A percentile compares a stretch with the other conserved stretches of the same genome.
phyloP scores from a whole-genome alignment of 163 green algal species.

The Scenedesmus sp. region DNA sequence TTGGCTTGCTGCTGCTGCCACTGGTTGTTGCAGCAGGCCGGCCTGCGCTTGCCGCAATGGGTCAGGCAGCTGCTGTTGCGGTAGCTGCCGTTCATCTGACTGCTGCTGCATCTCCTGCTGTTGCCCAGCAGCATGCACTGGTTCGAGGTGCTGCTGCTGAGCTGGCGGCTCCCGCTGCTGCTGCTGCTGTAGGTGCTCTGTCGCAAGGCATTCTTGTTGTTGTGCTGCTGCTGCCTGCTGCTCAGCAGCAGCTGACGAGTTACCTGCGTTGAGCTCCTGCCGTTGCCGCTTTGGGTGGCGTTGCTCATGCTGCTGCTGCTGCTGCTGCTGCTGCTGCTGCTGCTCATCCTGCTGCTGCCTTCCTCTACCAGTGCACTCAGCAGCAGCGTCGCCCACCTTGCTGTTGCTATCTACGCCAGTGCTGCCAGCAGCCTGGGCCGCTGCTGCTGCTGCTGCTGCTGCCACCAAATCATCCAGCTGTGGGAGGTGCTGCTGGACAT shows the following conservation, averaged over 20 bases:
- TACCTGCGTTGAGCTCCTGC: not conserved
- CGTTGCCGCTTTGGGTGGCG: not conserved
- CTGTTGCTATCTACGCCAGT: not conserved
- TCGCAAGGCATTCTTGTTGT: not conserved
- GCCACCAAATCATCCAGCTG: not conserved
- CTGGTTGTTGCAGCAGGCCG: not conserved
- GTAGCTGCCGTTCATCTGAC: not conserved
- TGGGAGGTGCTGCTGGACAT: constrained; percentile 17
- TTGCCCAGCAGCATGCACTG: too few relatives aligned
- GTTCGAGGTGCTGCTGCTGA: not conserved
- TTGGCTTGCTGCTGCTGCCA: not conserved
- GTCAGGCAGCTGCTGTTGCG: not conserved
- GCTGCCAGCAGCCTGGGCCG: not conserved
- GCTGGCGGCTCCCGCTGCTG: not conserved
- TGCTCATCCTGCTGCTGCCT: too few relatives aligned
- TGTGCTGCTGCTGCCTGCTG: not conserved
- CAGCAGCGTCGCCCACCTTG: too few relatives aligned
- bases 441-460: constrained; percentile 6
- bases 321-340: not conserved
- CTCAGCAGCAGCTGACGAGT: not conserved
- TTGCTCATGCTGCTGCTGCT: not conserved
- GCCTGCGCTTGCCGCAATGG: not conserved
- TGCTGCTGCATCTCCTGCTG: constrained; percentile 1
- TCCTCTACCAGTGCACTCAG: too few relatives aligned
- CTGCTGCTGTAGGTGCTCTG: not conserved